A percentile compares a stretch with the other conserved stretches of the same genome.
Conservation (phyloP, 345 rosid genomes). For the Turnera subulata region DNA sequence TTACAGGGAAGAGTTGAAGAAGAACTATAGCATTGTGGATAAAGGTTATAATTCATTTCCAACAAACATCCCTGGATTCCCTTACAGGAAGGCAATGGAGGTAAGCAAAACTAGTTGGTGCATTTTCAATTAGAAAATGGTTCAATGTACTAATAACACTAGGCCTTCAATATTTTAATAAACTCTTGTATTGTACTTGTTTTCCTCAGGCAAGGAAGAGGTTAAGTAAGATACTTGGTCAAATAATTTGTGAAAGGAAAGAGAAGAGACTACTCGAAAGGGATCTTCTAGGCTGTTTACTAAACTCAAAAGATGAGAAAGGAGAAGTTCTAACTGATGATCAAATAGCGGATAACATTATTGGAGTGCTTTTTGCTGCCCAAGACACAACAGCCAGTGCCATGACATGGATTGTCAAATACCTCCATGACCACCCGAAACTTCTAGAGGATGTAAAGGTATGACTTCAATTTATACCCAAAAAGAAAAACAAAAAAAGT, state of each 20-base stretch:
- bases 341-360: conserved; percentile 60
- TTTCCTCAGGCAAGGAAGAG: conserved; percentile 52
- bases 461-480: background rate
- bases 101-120: conserved; percentile 20
- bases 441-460: conserved; percentile 76
- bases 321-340: conserved; percentile 36
- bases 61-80: conserved; percentile 69
- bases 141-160: no score
- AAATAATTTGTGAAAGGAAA: conserved; percentile 47
- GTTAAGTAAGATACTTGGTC: conserved; percentile 42
- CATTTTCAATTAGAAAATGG: no score
- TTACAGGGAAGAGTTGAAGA: conserved; percentile 61
- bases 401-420: conserved; percentile 79
- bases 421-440: conserved; percentile 63
- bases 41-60: conserved; percentile 89
- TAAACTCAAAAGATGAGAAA: conserved; percentile 46
- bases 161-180: background rate
- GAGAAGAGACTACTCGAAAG: conserved; percentile 39
- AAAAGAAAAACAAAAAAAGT: conserved; percentile 46
- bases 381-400: conserved; percentile 73
- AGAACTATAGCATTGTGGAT: conserved; percentile 63
- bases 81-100: conserved; percentile 56
- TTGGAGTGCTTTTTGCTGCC: conserved; percentile 70
- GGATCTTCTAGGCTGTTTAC: conserved; percentile 44
- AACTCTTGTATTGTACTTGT: background rate